These are phyloP conservation scores for Mimosa pudica DNA, from an alignment of 306 rosid genomes.

Conservation along the genomic window DNA sequence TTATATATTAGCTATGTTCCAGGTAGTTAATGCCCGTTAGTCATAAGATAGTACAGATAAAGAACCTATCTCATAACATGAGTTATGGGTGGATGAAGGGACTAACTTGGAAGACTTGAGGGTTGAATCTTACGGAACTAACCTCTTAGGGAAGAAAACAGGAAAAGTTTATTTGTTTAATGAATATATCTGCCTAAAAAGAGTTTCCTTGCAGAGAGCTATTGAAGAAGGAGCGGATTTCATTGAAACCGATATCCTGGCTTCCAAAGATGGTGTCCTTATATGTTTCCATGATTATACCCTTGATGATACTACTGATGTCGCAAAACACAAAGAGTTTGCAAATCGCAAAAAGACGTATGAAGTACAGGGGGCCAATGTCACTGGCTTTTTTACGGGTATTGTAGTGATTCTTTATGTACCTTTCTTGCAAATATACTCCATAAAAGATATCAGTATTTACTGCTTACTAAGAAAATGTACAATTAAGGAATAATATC, in stretches of 20 bases:
- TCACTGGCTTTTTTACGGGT: slow-evolving; percentile 85
- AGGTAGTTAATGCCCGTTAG: background rate
- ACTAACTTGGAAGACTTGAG: background rate
- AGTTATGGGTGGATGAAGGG: background rate
- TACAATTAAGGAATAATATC: background rate
- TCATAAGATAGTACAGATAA: background rate
- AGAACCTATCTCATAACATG: background rate
- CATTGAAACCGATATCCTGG: slow-evolving; percentile 83
- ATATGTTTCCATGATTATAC: slow-evolving; percentile 81
- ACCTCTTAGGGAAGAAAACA: background rate
- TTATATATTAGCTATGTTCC: background rate
- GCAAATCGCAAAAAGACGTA: slow-evolving; percentile 79
- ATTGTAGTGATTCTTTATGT: slow-evolving; percentile 7
- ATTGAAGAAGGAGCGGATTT: slow-evolving; percentile 96
- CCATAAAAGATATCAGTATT: background rate
- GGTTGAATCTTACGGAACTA: background rate
- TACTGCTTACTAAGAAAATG: slow-evolving; percentile 2
- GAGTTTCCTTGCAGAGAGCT: slow-evolving; percentile 68
- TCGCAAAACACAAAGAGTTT: slow-evolving; percentile 62
- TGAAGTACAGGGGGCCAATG: slow-evolving; percentile 66
- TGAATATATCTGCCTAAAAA: slow-evolving; percentile 31
- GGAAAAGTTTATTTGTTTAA: slow-evolving; percentile 7
- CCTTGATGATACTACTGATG: slow-evolving; percentile 76
- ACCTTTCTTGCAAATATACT: background rate
- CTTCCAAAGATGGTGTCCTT: slow-evolving; percentile 91